phyloP scores from a whole-genome alignment of 495 filamentous ascomycete species.

The Hyaloscypha hepaticicola region DNA sequence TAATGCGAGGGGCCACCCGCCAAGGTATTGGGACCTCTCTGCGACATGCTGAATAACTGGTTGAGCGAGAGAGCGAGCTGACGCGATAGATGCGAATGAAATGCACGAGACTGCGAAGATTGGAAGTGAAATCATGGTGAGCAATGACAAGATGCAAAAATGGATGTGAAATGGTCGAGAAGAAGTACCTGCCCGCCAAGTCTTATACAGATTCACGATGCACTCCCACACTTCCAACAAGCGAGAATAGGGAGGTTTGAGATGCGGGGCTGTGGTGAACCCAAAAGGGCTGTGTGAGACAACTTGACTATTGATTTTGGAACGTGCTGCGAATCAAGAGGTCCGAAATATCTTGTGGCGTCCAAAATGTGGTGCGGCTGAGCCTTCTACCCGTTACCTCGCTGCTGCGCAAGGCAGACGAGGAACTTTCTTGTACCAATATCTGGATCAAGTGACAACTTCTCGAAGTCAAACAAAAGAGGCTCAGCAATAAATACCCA shows the following conservation, averaged over 20 bases:
- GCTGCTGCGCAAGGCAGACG: not conserved
- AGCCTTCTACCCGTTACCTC: not conserved
- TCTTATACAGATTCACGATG: constrained; percentile 1
- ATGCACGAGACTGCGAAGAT: not conserved
- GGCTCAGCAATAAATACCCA: not conserved
- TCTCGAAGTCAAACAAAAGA: not conserved
- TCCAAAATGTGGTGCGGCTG: constrained; percentile 5
- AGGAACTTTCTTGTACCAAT: not conserved
- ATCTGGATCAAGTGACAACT: not conserved
- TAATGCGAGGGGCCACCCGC: constrained; percentile 15
- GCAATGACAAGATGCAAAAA: not conserved
- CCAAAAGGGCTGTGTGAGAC: constrained; percentile 10
- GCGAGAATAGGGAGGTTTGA: not conserved
- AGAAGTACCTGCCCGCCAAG: not conserved
- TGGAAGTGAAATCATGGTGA: not conserved
- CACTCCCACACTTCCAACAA: not conserved
- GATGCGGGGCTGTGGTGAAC: not conserved
- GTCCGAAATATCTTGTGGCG: constrained; percentile 3
- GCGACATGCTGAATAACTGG: constrained; percentile 7
- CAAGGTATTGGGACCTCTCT: not conserved
- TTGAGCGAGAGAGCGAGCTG: not conserved
- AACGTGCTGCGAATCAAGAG: not conserved
- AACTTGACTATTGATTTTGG: not conserved
- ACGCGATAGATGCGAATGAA: not conserved
- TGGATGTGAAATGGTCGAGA: not conserved